Base-by-base conservation (phyloP, 2,329 filamentous ascomycete species). In the Aspergillus candidus region DNA sequence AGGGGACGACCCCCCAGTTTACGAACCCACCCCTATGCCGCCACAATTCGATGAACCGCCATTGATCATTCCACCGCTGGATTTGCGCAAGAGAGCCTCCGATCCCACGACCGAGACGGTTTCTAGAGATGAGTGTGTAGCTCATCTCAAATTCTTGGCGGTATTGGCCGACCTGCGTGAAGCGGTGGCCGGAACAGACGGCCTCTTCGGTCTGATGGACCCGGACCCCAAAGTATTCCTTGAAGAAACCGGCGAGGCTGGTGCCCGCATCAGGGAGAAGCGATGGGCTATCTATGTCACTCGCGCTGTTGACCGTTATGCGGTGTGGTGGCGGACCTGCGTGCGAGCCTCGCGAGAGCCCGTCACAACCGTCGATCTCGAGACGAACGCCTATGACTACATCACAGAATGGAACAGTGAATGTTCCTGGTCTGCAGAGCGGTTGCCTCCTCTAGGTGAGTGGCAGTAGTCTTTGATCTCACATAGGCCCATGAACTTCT, bases 131-230 rank as follows among this genome's bases (percentile, higher is more conserved):
- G 74, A 80, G 34, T 87, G 83, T 51, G 75, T 87, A 15, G 83
- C 79, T 1, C 87, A 93, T 60, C 73, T 91, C 22, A 88, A 87
- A 60, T 71, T 91, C 1, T 72, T 91, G 1, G 77, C 80, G 41
- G 78, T 81, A 8, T 75, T 91, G 44, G 77, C 86, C 51, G 73
- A 73, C 30, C 66, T 91, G 42, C 83, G 82, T 49, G 80, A 87
- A 46, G 75, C 79, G 13, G 65, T 89, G 13, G 82, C 81, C 5
- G 82, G 78, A 43, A 77, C 68, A 0, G 80, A 88, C 54, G 81
- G 82, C 0, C 68, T 89, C 1, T 90, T 82, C 65, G 77, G 76
- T 2, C 72, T 89, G 38, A 71, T 68, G 56, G 78, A 84, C 52
- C 60, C 61, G 2, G 59, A 66, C 1, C 70, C 67, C 11, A 54